phyloP scores from a whole-genome alignment of 768 basidiomycete species.

The Panus rudis region DNA sequence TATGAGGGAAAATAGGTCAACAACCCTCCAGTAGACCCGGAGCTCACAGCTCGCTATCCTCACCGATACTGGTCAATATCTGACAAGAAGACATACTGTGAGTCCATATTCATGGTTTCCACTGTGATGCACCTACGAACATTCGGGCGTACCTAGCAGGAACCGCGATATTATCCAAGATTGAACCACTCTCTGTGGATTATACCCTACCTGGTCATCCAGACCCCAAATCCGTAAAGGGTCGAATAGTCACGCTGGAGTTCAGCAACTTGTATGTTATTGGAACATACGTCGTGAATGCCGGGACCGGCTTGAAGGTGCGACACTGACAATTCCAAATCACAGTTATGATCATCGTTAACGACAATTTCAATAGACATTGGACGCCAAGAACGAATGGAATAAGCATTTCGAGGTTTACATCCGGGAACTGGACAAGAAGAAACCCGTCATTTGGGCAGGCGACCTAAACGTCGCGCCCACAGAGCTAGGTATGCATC shows the following conservation, averaged over 20 bases:
- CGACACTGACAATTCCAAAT: not conserved
- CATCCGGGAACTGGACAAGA: constrained; percentile 62
- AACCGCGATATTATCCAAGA: constrained; percentile 73
- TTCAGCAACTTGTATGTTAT: constrained; percentile 64
- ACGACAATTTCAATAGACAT: constrained; percentile 53
- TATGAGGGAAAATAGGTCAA: constrained; percentile 55
- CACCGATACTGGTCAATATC: constrained; percentile 74
- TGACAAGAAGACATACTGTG: constrained; percentile 73
- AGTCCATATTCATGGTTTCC: constrained; percentile 15
- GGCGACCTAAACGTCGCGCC: constrained; percentile 88
- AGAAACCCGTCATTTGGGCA: constrained; percentile 83
- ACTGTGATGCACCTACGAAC: not conserved
- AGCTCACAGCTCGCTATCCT: constrained; percentile 56
- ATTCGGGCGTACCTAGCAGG: constrained; percentile 47
- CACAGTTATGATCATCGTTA: no score
- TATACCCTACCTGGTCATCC: constrained; percentile 73
- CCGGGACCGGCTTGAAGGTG: constrained; percentile 72
- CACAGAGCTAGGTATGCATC: constrained; percentile 50
- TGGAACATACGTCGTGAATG: constrained; percentile 82
- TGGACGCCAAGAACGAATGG: constrained; percentile 75
- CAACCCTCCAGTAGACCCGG: constrained; percentile 52
- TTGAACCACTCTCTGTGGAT: constrained; percentile 58
- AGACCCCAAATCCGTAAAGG: constrained; percentile 54
- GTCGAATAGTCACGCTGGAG: constrained; percentile 78
- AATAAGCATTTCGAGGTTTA: constrained; percentile 69